Conservation (phyloP, 1,284 basidiomycete genomes). For the Naganishia sp. region DNA sequence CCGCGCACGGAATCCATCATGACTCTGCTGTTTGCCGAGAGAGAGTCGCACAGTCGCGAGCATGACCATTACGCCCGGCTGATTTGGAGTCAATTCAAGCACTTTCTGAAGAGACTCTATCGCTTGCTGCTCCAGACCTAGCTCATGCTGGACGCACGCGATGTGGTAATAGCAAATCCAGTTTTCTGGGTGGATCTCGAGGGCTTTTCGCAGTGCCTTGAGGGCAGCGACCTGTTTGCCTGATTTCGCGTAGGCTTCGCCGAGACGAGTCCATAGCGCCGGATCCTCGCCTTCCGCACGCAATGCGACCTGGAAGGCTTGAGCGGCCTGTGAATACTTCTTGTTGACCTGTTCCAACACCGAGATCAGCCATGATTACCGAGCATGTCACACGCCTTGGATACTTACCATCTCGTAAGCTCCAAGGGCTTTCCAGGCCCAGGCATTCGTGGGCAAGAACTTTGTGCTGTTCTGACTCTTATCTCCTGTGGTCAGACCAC, state of each 20-base stretch:
- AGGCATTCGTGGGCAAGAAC: conserved; percentile 75
- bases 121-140: conserved; percentile 74
- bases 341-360: conserved; percentile 63
- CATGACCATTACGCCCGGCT: conserved; percentile 69
- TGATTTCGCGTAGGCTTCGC: conserved; percentile 85
- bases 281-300: conserved; percentile 77
- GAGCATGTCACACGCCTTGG: too few species aligned
- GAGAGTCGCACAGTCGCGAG: conserved; percentile 74
- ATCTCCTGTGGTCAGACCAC: conserved; percentile 60
- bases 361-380: conserved; percentile 11
- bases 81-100: conserved; percentile 63
- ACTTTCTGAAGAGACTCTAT: conserved; percentile 69
- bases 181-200: conserved; percentile 66
- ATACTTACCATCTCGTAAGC: conserved; percentile 80
- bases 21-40: conserved; percentile 66
- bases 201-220: conserved; percentile 78
- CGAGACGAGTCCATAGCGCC: conserved; percentile 82
- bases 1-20: conserved; percentile 70
- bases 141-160: conserved; percentile 79
- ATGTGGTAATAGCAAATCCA: conserved; percentile 87
- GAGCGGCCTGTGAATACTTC: conserved; percentile 75
- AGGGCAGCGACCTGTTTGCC: conserved; percentile 86
- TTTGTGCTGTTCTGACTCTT: conserved; percentile 55
- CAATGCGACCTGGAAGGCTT: conserved; percentile 84
- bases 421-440: conserved; percentile 98